A percentile compares a stretch with the other conserved stretches of the same genome.
These are phyloP conservation scores for Botryotinia narcissicola DNA, from an alignment of 2,329 filamentous ascomycete species.

Conservation along the genomic window DNA sequence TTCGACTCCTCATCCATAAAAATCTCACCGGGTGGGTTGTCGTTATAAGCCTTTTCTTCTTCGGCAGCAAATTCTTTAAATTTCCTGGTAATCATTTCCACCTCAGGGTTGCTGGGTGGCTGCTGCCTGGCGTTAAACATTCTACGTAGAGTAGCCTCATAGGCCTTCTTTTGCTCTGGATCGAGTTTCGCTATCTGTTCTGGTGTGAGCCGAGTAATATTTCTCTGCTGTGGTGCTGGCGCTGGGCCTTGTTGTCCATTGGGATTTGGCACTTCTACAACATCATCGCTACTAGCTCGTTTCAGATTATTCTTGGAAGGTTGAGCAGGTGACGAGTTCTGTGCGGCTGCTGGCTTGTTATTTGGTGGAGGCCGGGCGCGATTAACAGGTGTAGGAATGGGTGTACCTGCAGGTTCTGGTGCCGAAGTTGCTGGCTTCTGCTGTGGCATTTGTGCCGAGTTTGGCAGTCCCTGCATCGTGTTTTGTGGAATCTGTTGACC, in stretches of 20 bases:
- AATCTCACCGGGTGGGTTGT: constrained; percentile 30
- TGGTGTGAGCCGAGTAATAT: constrained; percentile 34
- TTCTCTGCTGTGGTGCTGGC: constrained; percentile 35
- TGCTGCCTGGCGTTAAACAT: neutral
- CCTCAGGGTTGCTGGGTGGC: neutral
- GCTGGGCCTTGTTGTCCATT: constrained; percentile 32
- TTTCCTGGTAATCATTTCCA: constrained; percentile 20
- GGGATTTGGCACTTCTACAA: constrained; percentile 43
- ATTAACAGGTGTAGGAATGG: constrained; percentile 21
- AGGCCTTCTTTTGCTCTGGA: constrained; percentile 36
- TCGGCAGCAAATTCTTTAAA: constrained; percentile 26
- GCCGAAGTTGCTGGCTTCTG: constrained; percentile 24
- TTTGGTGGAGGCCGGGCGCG: constrained; percentile 27
- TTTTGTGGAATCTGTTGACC: constrained; percentile 22
- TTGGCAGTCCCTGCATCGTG: constrained; percentile 12
- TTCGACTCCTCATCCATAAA: constrained; percentile 35
- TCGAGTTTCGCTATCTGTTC: constrained; percentile 33
- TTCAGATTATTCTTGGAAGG: constrained; percentile 42
- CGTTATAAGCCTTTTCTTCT: constrained; percentile 24
- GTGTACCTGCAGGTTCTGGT: constrained; percentile 19
- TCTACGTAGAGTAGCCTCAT: constrained; percentile 29
- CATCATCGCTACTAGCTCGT: constrained; percentile 46
- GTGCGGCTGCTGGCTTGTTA: constrained; percentile 26
- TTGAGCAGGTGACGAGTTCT: constrained; percentile 37
- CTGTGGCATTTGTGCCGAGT: constrained; percentile 18